Evolutionary conservation across 768 basidiomycete genomes (phyloP), one percentile per base, ranked within the genome.

Genomic region (Pulveroboletus frians): DNA sequence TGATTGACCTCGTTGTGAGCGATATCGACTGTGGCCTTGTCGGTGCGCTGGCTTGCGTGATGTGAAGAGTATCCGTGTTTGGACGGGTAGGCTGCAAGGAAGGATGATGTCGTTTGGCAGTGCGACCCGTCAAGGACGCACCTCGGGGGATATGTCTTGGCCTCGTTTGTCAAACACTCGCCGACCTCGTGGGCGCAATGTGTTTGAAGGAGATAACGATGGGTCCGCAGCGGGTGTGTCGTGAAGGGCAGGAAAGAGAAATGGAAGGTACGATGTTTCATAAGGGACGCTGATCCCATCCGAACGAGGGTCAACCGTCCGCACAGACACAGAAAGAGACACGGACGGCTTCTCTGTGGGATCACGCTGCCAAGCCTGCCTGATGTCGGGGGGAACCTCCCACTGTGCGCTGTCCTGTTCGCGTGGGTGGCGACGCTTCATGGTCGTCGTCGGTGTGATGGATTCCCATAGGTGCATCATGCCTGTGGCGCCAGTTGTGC

Each of bases 391-490:
- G 14, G 78, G 66, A 9, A 86, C 71, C 56, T 81, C 77, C 84
- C 84, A 86, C 59, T 82, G 72, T 0, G 75, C 80, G 43, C 83
- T 81, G 59, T 85, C 83, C 57, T 77, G 73, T n/a, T n/a, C n/a
- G n/a, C n/a, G n/a, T n/a, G n/a, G n/a, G n/a, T n/a, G n/a, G n/a
- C n/a, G n/a, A n/a, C n/a, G n/a, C n/a, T n/a, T n/a, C n/a, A n/a
- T n/a, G n/a, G n/a, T n/a, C n/a, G n/a, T n/a, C n/a, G n/a, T n/a
- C n/a, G n/a, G n/a, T n/a, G n/a, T n/a, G n/a, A n/a, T n/a, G n/a
- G n/a, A n/a, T n/a, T n/a, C n/a, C n/a, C n/a, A n/a, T n/a, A n/a
- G n/a, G n/a, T n/a, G n/a, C n/a, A n/a, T n/a, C n/a, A n/a, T n/a
- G n/a, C n/a, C n/a, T n/a, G n/a, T n/a, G n/a, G n/a, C n/a, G n/a